A percentile compares a stretch with the other conserved stretches of the same genome.
phyloP scores from a whole-genome alignment of 2,329 filamentous ascomycete genomes.

The Amauroascus verrucosus region DNA sequence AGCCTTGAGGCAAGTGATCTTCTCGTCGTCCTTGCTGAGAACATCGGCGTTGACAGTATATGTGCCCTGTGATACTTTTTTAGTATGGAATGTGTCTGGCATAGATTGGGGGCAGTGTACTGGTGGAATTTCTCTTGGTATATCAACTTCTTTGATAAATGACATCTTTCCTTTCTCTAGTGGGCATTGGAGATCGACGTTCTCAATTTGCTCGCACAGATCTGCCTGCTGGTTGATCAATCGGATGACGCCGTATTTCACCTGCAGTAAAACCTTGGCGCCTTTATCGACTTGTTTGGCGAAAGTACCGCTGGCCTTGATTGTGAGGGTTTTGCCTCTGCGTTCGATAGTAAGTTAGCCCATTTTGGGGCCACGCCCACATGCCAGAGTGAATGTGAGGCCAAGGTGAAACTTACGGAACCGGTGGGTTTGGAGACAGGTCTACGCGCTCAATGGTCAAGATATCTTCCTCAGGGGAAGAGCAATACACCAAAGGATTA shows the following conservation, averaged over 20 bases:
- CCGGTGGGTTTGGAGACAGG: slow-evolving; percentile 73
- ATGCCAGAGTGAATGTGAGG: too few relatives aligned
- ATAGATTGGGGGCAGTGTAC: slow-evolving; percentile 45
- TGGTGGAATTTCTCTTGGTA: slow-evolving; percentile 79
- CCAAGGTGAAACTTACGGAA: slow-evolving; percentile 53
- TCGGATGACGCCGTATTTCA: slow-evolving; percentile 91
- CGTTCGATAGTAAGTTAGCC: slow-evolving; percentile 16
- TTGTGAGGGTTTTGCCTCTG: slow-evolving; percentile 67
- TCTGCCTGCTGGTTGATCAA: slow-evolving; percentile 72
- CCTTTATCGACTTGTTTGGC: slow-evolving; percentile 62
- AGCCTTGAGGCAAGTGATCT: slow-evolving; percentile 80
- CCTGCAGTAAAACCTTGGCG: slow-evolving; percentile 68
- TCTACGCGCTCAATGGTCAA: slow-evolving; percentile 70
- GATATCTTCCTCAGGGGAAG: slow-evolving; percentile 57
- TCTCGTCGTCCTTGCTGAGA: slow-evolving; percentile 58
- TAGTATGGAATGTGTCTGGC: not conserved
- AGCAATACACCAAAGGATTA: slow-evolving; percentile 74
- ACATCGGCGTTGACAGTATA: slow-evolving; percentile 87
- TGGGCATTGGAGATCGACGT: slow-evolving; percentile 83
- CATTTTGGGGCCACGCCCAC: slow-evolving; percentile 6
- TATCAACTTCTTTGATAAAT: slow-evolving; percentile 69
- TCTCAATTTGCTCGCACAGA: slow-evolving; percentile 77
- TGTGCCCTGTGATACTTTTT: slow-evolving; percentile 52
- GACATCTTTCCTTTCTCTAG: slow-evolving; percentile 65
- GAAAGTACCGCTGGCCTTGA: slow-evolving; percentile 69